phyloP scores from a whole-genome alignment of 83 land plant species.

The Larix sibirica region DNA sequence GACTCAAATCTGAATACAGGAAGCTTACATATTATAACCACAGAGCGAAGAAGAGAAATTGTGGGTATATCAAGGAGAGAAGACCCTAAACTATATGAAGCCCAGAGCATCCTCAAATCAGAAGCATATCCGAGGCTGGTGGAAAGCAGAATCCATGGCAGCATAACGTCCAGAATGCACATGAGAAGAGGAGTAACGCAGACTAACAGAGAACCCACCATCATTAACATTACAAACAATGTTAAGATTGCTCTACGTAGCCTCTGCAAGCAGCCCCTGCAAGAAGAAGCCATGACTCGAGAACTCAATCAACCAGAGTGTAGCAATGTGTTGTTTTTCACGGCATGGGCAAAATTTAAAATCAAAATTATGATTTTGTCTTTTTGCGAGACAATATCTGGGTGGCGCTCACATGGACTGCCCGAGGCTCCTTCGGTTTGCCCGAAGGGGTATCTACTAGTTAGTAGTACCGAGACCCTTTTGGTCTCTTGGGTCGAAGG shows the following conservation, averaged over 20 bases:
- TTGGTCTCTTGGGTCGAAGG: too few species aligned
- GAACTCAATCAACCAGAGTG: not conserved
- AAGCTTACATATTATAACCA: not conserved
- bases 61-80: constrained; percentile 8
- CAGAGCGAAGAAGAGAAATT: not conserved
- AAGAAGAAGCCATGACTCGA: not conserved
- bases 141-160: constrained; percentile 6
- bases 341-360: too few species aligned
- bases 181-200: constrained; percentile 1
- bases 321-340: too few species aligned
- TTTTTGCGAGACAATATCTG: too few species aligned
- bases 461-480: too few species aligned
- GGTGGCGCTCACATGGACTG: too few species aligned
- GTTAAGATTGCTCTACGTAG: constrained; percentile 6
- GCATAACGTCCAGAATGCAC: constrained; percentile 2
- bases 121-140: not conserved
- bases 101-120: constrained; percentile 10
- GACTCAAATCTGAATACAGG: not conserved
- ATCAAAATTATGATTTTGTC: too few species aligned
- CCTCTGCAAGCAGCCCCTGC: constrained; percentile 1
- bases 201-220: constrained; percentile 15
- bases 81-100: constrained; percentile 11
- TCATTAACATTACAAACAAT: constrained; percentile 1
- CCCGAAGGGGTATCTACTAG: too few species aligned
- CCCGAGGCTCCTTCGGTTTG: too few species aligned